phyloP scores from a whole-genome alignment of 805 yeast genomes.

The Hermanozyma aechmeae region DNA sequence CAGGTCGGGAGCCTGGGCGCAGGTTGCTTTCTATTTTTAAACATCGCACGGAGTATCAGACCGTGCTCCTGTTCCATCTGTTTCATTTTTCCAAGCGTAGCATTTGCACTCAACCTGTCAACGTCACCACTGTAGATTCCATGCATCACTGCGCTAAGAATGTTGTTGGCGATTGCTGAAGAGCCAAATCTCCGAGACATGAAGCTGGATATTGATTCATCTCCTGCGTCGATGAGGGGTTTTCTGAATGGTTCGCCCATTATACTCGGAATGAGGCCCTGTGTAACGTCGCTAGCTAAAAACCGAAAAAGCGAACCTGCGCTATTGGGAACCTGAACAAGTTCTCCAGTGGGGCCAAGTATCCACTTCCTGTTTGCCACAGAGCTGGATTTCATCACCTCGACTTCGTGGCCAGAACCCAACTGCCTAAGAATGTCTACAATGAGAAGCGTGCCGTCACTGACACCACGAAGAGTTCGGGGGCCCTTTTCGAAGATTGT shows the following conservation, averaged over 20 bases:
- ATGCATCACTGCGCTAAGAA: conserved; percentile 74
- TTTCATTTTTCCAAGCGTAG: conserved; percentile 48
- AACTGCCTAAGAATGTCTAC: conserved; percentile 49
- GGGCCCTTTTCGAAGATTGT: conserved; percentile 77
- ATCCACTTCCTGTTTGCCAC: conserved; percentile 68
- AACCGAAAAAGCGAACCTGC: conserved; percentile 17
- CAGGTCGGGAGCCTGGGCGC: neutral
- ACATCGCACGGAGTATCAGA: conserved; percentile 40
- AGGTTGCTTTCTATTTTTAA: too few relatives aligned
- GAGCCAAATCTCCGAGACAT: conserved; percentile 61
- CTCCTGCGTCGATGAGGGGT: too few relatives aligned
- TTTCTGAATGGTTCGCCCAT: conserved; percentile 41
- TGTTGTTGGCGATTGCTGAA: conserved; percentile 38
- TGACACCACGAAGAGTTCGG: conserved; percentile 75
- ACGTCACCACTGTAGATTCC: conserved; percentile 85
- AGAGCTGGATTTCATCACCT: conserved; percentile 48
- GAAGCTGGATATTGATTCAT: conserved; percentile 67
- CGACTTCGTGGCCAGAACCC: conserved; percentile 39
- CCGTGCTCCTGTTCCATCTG: conserved; percentile 53
- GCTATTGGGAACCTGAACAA: conserved; percentile 49
- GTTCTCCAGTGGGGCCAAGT: conserved; percentile 32
- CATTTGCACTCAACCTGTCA: conserved; percentile 50
- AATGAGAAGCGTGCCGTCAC: conserved; percentile 66
- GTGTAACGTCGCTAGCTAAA: conserved; percentile 31
- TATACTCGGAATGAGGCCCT: conserved; percentile 35